Base-by-base conservation (phyloP, 164 flowering plant genomes). In the Umbilicus rupestris region DNA sequence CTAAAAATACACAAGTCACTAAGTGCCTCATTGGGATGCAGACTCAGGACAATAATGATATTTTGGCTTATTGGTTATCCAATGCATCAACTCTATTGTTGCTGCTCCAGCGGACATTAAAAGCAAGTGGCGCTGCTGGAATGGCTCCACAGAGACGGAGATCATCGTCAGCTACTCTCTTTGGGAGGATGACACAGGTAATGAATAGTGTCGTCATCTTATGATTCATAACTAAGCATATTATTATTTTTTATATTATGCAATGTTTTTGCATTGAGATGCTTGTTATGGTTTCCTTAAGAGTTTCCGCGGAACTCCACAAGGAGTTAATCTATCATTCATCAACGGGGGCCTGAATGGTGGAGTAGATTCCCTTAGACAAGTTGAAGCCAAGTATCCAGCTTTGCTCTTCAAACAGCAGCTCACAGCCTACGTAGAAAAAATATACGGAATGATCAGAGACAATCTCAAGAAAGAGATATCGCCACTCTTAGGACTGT, bases 361-460 rank as follows among this genome's bases (percentile, higher is more conserved):
- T 62, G 92, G 96, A 81, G 79, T 78, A 31, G 97, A 92, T 45
- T 68, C 83, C 39, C 74, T 88, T 71, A 80, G 87, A 66, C 97
- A 90, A 84, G 96, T 90, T 74, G 97, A 95, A 84, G 99, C 99
- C 73, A 95, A 92, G 72, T 95, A 95, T 69, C 99, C 99, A 39
- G 99, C 99, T 70, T 78, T 95, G 77, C 90, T 95, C 73, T 95
- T 95, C 79, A 95, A 95, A 70, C 99, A 92, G 76, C 99, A 95
- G 77, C 97, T 95, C 69, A 95, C 99, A 30, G 99, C 99, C 35
- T 95, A 87, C 76, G 96, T 95, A 24, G 99, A 95, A 73, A 95
- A 95, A 74, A 90, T 95, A 29, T 95, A 95, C 81, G 99, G 99
- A 76, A 86, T 95, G 94, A 95, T 95, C 62, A 80, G 98, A 59